phyloP scores from a whole-genome alignment of 2,329 filamentous ascomycete species.

The Neurospora crassa region DNA sequence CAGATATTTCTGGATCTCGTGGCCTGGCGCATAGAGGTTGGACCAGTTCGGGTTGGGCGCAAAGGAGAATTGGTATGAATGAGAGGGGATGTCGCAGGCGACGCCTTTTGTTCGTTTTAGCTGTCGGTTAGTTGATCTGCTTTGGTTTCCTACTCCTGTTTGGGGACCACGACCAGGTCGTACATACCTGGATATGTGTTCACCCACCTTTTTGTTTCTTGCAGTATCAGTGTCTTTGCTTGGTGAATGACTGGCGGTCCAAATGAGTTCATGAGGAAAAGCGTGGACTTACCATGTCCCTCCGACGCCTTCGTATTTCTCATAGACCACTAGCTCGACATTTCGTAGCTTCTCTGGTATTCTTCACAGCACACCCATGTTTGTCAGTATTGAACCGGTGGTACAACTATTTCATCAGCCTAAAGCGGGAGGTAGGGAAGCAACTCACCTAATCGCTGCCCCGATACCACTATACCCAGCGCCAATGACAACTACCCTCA shows the following conservation, averaged over 20 bases:
- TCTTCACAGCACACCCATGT: constrained; percentile 8
- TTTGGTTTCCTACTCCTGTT: background rate
- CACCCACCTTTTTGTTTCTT: constrained; percentile 18
- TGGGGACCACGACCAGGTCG: background rate
- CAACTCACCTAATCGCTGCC: constrained; percentile 22
- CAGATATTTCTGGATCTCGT: constrained; percentile 41
- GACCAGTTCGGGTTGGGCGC: constrained; percentile 47
- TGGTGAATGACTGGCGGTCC: background rate
- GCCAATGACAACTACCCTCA: constrained; percentile 25
- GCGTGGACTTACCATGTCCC: constrained; percentile 24
- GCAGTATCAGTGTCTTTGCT: background rate
- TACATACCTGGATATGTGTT: constrained; percentile 24
- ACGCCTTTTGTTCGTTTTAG: constrained; percentile 11
- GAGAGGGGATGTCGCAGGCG: constrained; percentile 31
- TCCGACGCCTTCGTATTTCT: constrained; percentile 25
- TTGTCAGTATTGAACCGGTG: background rate
- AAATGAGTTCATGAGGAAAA: background rate
- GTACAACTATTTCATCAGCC: background rate
- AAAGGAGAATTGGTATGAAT: constrained; percentile 47
- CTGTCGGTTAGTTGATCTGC: background rate
- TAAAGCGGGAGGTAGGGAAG: background rate
- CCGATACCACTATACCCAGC: constrained; percentile 26
- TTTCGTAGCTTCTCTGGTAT: constrained; percentile 26
- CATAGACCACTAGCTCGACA: constrained; percentile 25
- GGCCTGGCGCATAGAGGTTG: constrained; percentile 36